Evolutionary conservation across 495 filamentous ascomycete genomes (phyloP).

Genomic region (Penicillium bialowiezense): DNA sequence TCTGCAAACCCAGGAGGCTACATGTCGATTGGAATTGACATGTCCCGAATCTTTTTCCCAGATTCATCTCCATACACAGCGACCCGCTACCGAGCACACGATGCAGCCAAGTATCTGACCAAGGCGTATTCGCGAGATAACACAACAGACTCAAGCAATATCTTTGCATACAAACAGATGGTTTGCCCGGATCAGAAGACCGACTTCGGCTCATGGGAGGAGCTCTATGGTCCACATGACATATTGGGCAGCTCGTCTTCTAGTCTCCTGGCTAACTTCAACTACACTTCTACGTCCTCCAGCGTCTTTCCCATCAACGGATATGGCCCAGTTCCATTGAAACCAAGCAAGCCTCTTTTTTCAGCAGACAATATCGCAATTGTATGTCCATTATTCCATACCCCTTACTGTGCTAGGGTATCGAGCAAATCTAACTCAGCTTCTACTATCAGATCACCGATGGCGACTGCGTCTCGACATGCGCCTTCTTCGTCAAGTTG

Average conservation of each 20-base stretch:
- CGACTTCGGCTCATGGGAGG: conserved; percentile 51
- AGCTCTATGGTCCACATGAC: conserved; percentile 48
- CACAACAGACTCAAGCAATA: conserved; percentile 15
- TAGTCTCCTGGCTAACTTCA: conserved; percentile 47
- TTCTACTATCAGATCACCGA: conserved; percentile 40
- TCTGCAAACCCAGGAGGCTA: conserved; percentile 54
- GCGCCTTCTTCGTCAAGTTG: conserved; percentile 57
- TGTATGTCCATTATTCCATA: too few relatives aligned
- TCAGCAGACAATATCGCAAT: conserved; percentile 51
- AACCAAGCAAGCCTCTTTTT: conserved; percentile 35
- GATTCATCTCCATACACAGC: conserved; percentile 32
- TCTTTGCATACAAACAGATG: conserved; percentile 16
- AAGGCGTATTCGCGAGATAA: conserved; percentile 26
- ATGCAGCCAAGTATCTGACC: conserved; percentile 39
- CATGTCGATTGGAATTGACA: conserved; percentile 24
- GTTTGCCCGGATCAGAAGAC: conserved; percentile 24
- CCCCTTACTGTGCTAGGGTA: too few relatives aligned
- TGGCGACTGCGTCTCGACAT: conserved; percentile 64
- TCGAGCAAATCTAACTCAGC: conserved; percentile 2
- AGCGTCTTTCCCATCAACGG: conserved; percentile 34
- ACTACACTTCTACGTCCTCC: conserved; percentile 41
- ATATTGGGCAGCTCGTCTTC: conserved; percentile 43
- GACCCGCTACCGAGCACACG: conserved; percentile 41
- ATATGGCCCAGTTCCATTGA: conserved; percentile 30
- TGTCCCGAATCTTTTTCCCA: conserved; percentile 39